Evolutionary conservation across 2,329 filamentous ascomycete species (phyloP), one percentile per base, ranked within the genome.

Genomic region (Trichoderma breve): DNA sequence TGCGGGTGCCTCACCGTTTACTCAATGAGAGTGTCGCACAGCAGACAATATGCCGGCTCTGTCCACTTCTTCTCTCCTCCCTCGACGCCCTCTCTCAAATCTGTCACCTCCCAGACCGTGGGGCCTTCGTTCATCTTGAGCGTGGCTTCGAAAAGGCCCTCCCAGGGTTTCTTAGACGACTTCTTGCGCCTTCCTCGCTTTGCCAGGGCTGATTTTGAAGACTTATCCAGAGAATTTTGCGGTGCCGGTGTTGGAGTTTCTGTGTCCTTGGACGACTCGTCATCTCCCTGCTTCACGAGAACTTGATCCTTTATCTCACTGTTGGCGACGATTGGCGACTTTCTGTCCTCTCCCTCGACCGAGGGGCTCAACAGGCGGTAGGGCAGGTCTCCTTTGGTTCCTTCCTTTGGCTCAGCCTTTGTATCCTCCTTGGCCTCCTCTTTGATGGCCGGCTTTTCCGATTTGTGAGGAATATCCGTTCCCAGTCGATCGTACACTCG

Each of bases 51-150:
- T 4, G 78, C 80, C 39, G 82, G 82, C 76, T 89, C 86, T 12
- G 82, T 84, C 88, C 88, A 90, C 11, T 79, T 81, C 78, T 86
- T 87, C 36, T 84, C 83, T 3, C 86, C 86, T 11, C 83, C 86
- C 2, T 77, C 77, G 7, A 89, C 79, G 11, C 82, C 80, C 34
- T 83, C 76, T 61, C 88, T 83, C 60, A 88, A 78, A 74, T 89
- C 88, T 30, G 78, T 83, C 65, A 89, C 84, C 74, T 88, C 85
- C 65, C 89, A 82, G 26, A 83, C 77, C 0, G 86, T 84, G 21
- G 86, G 85, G 4, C 83, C 84, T 4, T 81, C 79, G 51, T 85
- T 84, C 76, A 86, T 84, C 73, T 82, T 81, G 28, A 89, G 80
- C 3, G 78, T 81, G 4, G 85, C 88, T 63, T 86, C 82, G 71